These are phyloP conservation scores for Trichocladium uniseriatum DNA, from an alignment of 495 filamentous ascomycete species.

Conservation along the genomic window DNA sequence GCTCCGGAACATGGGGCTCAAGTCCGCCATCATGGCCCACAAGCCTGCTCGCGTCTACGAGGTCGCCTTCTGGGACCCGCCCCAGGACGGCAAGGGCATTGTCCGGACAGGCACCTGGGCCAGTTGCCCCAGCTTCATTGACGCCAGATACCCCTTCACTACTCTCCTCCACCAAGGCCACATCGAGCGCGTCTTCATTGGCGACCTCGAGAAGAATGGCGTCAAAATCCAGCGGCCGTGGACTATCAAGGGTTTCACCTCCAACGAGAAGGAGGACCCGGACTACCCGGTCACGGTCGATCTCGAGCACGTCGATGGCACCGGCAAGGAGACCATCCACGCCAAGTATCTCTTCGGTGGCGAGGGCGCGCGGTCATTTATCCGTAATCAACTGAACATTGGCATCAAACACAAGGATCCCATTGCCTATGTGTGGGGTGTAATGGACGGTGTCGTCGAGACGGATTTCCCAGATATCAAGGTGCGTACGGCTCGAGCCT, in stretches of 20 bases:
- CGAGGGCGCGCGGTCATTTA: constrained; percentile 50
- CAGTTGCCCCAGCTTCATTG: constrained; percentile 65
- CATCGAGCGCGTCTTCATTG: constrained; percentile 61
- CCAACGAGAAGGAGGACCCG: constrained; percentile 41
- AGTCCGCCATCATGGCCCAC: constrained; percentile 66
- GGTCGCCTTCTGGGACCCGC: constrained; percentile 71
- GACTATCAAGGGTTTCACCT: constrained; percentile 55
- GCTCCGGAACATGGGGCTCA: constrained; percentile 61
- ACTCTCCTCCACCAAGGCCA: constrained; percentile 67
- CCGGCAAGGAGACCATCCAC: constrained; percentile 44
- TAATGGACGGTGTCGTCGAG: constrained; percentile 66
- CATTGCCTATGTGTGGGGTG: constrained; percentile 64
- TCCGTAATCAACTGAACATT: constrained; percentile 55
- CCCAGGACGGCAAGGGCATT: constrained; percentile 46
- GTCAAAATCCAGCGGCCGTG: constrained; percentile 51
- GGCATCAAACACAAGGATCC: constrained; percentile 51
- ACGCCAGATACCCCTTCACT: constrained; percentile 67
- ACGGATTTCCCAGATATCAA: constrained; percentile 71
- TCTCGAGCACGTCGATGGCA: constrained; percentile 66
- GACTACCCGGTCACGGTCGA: constrained; percentile 58
- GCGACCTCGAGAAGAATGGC: constrained; percentile 53
- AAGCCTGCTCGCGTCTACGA: constrained; percentile 65
- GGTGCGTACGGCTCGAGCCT: constrained; percentile 19
- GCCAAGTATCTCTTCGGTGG: constrained; percentile 54
- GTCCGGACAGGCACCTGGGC: constrained; percentile 59